Base-by-base conservation (phyloP, 805 yeast species). In the Zygoascus tannicola region DNA sequence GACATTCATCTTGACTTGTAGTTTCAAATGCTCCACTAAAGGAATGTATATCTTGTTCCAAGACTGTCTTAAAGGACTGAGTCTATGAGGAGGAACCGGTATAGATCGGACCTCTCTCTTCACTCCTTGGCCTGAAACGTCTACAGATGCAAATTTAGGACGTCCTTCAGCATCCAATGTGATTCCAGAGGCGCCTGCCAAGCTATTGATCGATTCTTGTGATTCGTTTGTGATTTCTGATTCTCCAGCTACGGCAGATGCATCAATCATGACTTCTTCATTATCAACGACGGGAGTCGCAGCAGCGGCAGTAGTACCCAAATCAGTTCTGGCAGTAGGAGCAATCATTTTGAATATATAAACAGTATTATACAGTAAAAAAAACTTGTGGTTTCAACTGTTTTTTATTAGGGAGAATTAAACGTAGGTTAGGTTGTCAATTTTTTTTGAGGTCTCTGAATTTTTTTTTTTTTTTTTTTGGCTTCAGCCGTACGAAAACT, bases 31-130 rank as follows among this genome's bases (percentile, higher is more conserved):
- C 50, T 92, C 96, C 32, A 92, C 97, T 53, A 92, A 69, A 4
- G 98, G 97, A 28, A 94, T 95, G 60, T 92, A 92, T 37, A 92
- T 81, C 62, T 92, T 92, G 37, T 85, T 75, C 99, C 99, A 92
- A 38, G 80, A 73, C 51, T 76, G 77, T 63, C 86, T 84, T 56
- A 92, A 73, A 20, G 98, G 98, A 1, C 94, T 75, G 87, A 92
- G 82, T 72, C 99, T 76, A 63, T 92, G 97, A 23, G 97, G 97
- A 34, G 98, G 98, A 26, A 92, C 94, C 2, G 90, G 77, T 8
- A 92, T 84, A 58, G 88, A 88, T 67, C 97, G 75, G 44, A 81
- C 73, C 64, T 90, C 97, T 43, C 81, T 68, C 64, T 86, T 86
- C 23, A 85, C 88, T 50, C 73, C 75, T 67, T 70, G 66, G 32